Evolutionary conservation across 495 filamentous ascomycete species (phyloP).

Genomic region (Hypoxylon lienhwacheense): DNA sequence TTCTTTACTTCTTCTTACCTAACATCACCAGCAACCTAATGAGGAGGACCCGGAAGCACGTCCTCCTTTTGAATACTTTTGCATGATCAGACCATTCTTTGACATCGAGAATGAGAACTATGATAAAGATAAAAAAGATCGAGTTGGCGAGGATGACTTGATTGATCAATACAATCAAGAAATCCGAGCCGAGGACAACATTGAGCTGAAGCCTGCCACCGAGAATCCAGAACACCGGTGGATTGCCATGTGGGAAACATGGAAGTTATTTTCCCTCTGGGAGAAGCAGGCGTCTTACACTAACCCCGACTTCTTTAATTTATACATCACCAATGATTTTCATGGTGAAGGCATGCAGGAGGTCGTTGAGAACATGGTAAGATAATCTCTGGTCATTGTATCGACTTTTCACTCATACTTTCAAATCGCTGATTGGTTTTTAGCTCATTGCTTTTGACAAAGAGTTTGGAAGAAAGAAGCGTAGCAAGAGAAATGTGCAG

Average conservation of each 20-base stretch:
- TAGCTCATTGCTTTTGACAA: constrained; percentile 27
- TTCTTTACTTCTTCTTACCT: constrained; percentile 5
- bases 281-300: constrained; percentile 27
- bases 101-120: constrained; percentile 27
- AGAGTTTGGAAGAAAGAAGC: constrained; percentile 23
- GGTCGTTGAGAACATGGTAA: constrained; percentile 31
- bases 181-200: constrained; percentile 18
- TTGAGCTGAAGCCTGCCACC: constrained; percentile 23
- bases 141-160: constrained; percentile 20
- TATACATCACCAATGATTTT: constrained; percentile 22
- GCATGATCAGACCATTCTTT: constrained; percentile 30
- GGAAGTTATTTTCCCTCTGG: constrained; percentile 25
- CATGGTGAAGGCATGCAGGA: constrained; percentile 27
- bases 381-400: neutral
- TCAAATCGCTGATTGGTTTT: neutral
- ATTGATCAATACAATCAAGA: constrained; percentile 16
- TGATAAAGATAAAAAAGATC: constrained; percentile 22
- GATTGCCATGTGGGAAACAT: constrained; percentile 30
- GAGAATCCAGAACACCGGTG: constrained; percentile 26
- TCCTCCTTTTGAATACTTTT: constrained; percentile 19
- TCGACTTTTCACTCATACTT: neutral
- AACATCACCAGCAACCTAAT: constrained; percentile 2
- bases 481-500: constrained; percentile 16
- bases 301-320: constrained; percentile 28
- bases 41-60: constrained; percentile 10